Base-by-base conservation (phyloP, 306 rosid genomes). In the Ochetophila trinervis region DNA sequence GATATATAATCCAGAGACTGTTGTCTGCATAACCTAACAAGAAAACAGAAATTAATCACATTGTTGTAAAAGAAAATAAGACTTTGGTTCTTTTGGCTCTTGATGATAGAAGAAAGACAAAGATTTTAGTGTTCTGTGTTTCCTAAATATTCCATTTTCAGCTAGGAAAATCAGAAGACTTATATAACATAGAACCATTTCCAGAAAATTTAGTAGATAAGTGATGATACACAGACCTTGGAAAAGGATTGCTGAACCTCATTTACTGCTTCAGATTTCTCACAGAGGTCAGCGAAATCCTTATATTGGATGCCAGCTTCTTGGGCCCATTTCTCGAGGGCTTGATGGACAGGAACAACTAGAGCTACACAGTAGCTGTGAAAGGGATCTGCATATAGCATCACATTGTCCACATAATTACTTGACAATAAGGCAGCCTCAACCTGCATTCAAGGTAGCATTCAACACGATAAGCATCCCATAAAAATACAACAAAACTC, bases 311-410 rank as follows among this genome's bases (percentile, higher is more conserved):
- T 65, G 58, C 86, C 93, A 55, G 88, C 80, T 80, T 84, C 79
- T 60, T 76, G 76, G 62, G 98, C 98, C 98, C 95, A 92, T 68
- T 81, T 76, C 84, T 92, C 89, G 34, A 92, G 76, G 53, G 68
- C 63, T 55, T 78, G 78, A 13, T 32, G 79, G 6, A 73, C 71
- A 54, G 95, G 88, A 68, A 84, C 93, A 63, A 89, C 66, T 6
- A 92, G 67, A 79, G 96, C 96, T 23, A 89, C 88, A 57, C 91
- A 89, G 53, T 82, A 80, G 75, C 40, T 89, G 75, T 84, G 91
- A 30, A 83, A 87, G 51, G 98, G 97, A 60, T 93, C 97, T 32
- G 91, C 98, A 72, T 79, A 23, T 50, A 86, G 75, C 97, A 93
- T 93, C 56, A 89, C 54, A 77, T 50, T 86, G 32, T 84, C 98